These are phyloP conservation scores for Claviceps digitariae DNA, from an alignment of 2,329 filamentous ascomycete genomes.

Conservation along the genomic window DNA sequence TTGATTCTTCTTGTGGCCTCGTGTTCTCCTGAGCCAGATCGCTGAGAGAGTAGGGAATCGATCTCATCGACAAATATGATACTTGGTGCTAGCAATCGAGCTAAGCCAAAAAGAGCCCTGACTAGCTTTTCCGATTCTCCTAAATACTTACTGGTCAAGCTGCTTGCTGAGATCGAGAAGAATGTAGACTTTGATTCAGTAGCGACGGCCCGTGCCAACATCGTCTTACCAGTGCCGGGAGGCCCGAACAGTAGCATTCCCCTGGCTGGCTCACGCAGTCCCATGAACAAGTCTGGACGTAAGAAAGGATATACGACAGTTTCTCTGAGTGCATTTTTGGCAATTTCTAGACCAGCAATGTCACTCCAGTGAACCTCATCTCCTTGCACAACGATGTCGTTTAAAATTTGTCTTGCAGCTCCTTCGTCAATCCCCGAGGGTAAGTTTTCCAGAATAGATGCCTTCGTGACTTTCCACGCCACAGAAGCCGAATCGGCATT, in stretches of 20 bases:
- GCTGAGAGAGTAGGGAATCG: constrained; percentile 76
- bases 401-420: constrained; percentile 83
- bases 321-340: constrained; percentile 86
- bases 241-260: constrained; percentile 96
- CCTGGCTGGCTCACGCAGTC: constrained; percentile 79
- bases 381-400: constrained; percentile 88
- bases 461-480: constrained; percentile 49
- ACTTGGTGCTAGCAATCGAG: constrained; percentile 76
- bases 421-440: constrained; percentile 69
- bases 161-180: constrained; percentile 92
- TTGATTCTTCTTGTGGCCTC: constrained; percentile 91
- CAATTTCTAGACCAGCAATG: constrained; percentile 77
- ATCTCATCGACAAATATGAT: constrained; percentile 99
- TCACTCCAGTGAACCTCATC: constrained; percentile 94
- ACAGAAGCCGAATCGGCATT: constrained; percentile 25
- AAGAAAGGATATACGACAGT: constrained; percentile 95
- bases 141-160: constrained; percentile 87
- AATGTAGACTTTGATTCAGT: constrained; percentile 93
- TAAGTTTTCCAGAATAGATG: constrained; percentile 58
- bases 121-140: constrained; percentile 96
- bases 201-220: constrained; percentile 82
- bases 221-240: constrained; percentile 96
- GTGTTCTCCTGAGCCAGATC: constrained; percentile 74
- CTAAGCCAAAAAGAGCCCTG: constrained; percentile 77
- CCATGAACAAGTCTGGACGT: constrained; percentile 90